Evolutionary conservation across 306 rosid genomes (phyloP).

Genomic region (Trifolium dubium): DNA sequence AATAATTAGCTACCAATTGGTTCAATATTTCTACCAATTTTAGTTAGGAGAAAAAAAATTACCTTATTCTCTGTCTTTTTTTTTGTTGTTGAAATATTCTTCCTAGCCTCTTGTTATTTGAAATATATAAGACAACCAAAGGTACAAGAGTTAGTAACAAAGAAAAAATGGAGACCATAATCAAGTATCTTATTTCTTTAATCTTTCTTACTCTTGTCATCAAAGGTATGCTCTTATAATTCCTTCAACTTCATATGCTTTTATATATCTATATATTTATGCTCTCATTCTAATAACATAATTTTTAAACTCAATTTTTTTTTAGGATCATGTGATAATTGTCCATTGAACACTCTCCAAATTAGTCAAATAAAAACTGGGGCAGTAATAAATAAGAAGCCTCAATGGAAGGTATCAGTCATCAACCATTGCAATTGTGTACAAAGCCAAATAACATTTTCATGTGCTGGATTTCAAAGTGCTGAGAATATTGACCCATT

Average conservation of each 20-base stretch:
- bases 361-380: not conserved
- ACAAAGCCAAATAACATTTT: not conserved
- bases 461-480: not conserved
- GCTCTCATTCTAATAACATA: no score
- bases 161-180: not conserved
- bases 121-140: not conserved
- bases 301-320: not conserved
- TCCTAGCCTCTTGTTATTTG: no score
- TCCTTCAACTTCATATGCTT: not conserved
- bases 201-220: not conserved
- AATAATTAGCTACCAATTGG: no score
- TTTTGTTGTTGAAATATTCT: no score
- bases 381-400: not conserved
- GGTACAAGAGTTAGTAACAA: not conserved
- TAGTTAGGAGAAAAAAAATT: no score
- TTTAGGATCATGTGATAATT: not conserved
- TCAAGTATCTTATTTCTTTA: not conserved
- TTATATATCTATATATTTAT: no score
- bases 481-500: not conserved
- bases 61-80: no score
- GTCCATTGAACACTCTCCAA: not conserved
- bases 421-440: not conserved
- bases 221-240: constrained; percentile 9
- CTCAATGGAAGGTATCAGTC: not conserved
- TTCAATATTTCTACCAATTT: no score